phyloP scores from a whole-genome alignment of 345 rosid species.

The Linum usitatissimum region DNA sequence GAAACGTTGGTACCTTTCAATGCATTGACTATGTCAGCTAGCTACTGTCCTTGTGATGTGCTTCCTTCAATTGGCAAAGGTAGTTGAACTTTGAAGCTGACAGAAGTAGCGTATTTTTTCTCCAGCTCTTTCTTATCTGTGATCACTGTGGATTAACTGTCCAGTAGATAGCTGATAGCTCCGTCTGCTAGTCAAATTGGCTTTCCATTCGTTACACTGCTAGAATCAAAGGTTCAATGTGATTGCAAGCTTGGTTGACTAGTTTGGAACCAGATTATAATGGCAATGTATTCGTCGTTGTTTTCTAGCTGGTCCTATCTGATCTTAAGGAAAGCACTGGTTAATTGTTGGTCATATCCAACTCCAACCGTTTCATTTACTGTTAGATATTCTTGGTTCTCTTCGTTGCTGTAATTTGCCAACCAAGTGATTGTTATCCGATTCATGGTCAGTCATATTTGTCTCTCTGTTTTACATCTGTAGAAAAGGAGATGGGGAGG shows the following conservation, averaged over 20 bases:
- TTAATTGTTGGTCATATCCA: not conserved
- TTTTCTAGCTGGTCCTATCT: not conserved
- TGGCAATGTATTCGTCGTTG: not conserved
- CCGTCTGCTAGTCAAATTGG: not conserved
- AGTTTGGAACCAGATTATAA: not conserved
- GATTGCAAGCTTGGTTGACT: not conserved
- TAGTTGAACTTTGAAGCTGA: not conserved
- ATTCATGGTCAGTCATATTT: conserved; percentile 2
- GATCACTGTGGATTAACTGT: not conserved
- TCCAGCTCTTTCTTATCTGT: not conserved
- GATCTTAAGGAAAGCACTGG: not conserved
- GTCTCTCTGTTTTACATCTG: conserved; percentile 13
- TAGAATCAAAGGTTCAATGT: not conserved
- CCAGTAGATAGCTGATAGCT: not conserved
- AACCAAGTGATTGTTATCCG: no score
- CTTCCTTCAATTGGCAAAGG: not conserved
- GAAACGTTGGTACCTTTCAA: not conserved
- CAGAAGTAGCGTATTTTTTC: not conserved
- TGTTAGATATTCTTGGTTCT: no score
- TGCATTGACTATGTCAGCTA: not conserved
- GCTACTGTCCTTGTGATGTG: not conserved
- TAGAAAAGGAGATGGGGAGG: conserved; percentile 77
- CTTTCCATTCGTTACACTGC: not conserved
- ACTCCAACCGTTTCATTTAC: not conserved
- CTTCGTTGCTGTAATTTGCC: not conserved